Evolutionary conservation across 179 eudicot species (phyloP).

Genomic region (Silene vulgaris): DNA sequence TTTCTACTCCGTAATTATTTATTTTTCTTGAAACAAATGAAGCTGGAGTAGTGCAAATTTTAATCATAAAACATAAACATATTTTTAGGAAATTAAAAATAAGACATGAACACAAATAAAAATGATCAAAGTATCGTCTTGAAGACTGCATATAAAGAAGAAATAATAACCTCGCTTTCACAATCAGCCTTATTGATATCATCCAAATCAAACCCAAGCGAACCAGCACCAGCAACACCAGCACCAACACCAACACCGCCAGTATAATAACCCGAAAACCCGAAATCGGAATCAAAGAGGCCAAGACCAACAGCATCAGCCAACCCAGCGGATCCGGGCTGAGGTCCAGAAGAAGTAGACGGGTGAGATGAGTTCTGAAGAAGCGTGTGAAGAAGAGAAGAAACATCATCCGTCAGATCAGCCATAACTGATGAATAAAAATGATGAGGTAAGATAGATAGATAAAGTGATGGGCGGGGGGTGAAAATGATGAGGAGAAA

Average conservation of each 20-base stretch:
- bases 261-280: constrained; percentile 18
- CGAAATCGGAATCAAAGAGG: constrained; percentile 9
- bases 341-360: constrained; percentile 17
- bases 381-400: constrained; percentile 34
- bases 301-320: constrained; percentile 5
- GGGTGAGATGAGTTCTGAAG: constrained; percentile 33
- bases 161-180: constrained; percentile 32
- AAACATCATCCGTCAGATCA: constrained; percentile 36
- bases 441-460: background rate
- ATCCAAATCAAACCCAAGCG: constrained; percentile 26
- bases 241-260: constrained; percentile 8
- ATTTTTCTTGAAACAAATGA: no score
- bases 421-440: constrained; percentile 18
- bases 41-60: no score
- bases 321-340: constrained; percentile 27
- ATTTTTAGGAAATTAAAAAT: no score
- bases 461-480: background rate
- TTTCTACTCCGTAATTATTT: no score
- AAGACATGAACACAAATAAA: no score
- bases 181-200: constrained; percentile 33
- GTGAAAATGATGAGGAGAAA: background rate
- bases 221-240: background rate
- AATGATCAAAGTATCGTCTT: no score
- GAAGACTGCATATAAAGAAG: background rate
- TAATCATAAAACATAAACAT: no score